phyloP scores from a whole-genome alignment of 805 yeast species.

The Cyberlindnera mrakii region DNA sequence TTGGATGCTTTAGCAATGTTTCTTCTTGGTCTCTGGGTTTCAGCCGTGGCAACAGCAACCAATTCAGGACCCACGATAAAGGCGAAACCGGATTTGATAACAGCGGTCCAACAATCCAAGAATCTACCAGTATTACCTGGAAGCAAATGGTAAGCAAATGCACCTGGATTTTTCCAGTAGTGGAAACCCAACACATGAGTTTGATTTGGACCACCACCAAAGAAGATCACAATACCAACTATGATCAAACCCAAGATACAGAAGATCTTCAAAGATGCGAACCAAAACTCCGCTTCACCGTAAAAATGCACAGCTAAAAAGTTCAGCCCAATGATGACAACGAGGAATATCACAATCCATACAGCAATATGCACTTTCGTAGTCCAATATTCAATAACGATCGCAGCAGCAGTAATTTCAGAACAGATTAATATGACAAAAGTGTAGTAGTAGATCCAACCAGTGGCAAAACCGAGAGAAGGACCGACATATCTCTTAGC shows the following conservation, averaged over 20 bases:
- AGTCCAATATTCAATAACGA: constrained; percentile 49
- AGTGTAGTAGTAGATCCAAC: constrained; percentile 25
- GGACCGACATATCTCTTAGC: constrained; percentile 45
- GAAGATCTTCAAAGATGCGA: constrained; percentile 49
- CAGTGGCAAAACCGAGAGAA: constrained; percentile 24
- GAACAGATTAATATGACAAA: constrained; percentile 24
- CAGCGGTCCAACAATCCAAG: constrained; percentile 56
- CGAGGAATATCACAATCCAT: constrained; percentile 53
- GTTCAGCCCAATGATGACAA: constrained; percentile 39
- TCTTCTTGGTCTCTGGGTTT: constrained; percentile 51
- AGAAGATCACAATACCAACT: constrained; percentile 49
- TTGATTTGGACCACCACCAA: constrained; percentile 58
- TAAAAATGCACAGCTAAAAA: constrained; percentile 53
- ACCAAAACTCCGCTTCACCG: constrained; percentile 64
- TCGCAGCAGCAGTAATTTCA: constrained; percentile 58
- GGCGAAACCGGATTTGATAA: constrained; percentile 61
- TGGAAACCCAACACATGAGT: constrained; percentile 57
- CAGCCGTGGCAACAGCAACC: constrained; percentile 53
- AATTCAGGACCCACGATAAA: constrained; percentile 62
- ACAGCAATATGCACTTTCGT: constrained; percentile 51
- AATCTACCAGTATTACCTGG: constrained; percentile 56
- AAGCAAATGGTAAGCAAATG: constrained; percentile 42
- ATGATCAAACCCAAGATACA: constrained; percentile 59
- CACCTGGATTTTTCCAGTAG: constrained; percentile 58
- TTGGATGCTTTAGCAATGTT: constrained; percentile 55